Percentiles rank a stretch among this genome's conserved stretches.
These are phyloP conservation scores for Craspedostauros australis DNA, from an alignment of 108 stramenopile genomes.

Conservation along the genomic window DNA sequence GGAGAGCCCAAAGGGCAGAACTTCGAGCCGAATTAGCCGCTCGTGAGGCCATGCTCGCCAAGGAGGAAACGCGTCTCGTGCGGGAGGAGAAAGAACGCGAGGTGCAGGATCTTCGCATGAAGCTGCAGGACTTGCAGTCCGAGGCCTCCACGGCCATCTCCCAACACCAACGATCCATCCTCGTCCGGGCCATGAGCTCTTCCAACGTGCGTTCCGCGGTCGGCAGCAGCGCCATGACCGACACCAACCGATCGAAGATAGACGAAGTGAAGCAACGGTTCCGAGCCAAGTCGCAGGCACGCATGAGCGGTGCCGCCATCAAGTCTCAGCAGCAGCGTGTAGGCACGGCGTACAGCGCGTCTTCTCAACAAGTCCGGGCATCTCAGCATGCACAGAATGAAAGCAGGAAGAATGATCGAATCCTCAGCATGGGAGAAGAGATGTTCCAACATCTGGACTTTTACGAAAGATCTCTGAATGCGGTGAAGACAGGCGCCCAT, in stretches of 20 bases:
- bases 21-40: conserved; percentile 69
- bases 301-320: too few relatives aligned
- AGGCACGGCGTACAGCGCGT: too few relatives aligned
- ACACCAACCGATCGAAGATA: conserved; percentile 13
- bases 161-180: conserved; percentile 26
- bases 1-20: conserved; percentile 67
- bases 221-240: background rate
- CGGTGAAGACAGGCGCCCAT: too few relatives aligned
- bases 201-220: background rate
- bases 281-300: too few relatives aligned
- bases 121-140: conserved; percentile 34
- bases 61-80: conserved; percentile 42
- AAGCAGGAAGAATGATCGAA: too few relatives aligned
- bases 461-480: conserved; percentile 59
- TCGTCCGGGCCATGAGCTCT: conserved; percentile 21
- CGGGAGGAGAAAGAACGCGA: conserved; percentile 60
- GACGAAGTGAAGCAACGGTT: conserved; percentile 66
- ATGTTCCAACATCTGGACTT: conserved; percentile 70
- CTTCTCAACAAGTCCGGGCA: too few relatives aligned
- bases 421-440: conserved; percentile 68
- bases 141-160: conserved; percentile 34
- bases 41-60: conserved; percentile 58
- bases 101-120: conserved; percentile 46
- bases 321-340: too few relatives aligned
- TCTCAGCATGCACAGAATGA: too few relatives aligned